Conservation (phyloP, 257 asterid genomes). For the Anisodus tanguticus region DNA sequence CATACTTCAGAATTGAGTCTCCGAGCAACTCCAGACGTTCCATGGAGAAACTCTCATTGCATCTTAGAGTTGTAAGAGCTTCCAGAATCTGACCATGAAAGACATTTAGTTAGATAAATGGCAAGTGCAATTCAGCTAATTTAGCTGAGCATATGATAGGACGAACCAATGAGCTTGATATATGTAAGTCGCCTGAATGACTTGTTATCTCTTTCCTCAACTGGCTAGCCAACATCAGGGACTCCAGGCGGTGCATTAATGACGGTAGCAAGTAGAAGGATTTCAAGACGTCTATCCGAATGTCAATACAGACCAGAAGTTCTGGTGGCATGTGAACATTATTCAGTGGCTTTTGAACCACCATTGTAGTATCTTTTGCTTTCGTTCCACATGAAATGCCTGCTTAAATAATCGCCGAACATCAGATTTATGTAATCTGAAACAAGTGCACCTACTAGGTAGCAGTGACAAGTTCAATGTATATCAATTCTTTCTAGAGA, state of each 20-base stretch:
- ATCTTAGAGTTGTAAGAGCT: constrained; percentile 82
- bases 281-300: constrained; percentile 62
- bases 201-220: constrained; percentile 68
- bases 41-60: constrained; percentile 88
- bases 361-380: constrained; percentile 36
- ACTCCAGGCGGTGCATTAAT: constrained; percentile 83
- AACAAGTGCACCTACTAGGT: constrained; percentile 15
- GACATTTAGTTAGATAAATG: constrained; percentile 30
- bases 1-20: constrained; percentile 85
- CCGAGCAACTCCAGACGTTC: constrained; percentile 95
- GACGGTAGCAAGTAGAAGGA: constrained; percentile 93
- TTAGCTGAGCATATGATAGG: constrained; percentile 17
- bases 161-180: constrained; percentile 80
- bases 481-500: constrained; percentile 25
- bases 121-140: constrained; percentile 1
- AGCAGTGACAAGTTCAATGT: constrained; percentile 21
- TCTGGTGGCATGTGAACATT: constrained; percentile 87
- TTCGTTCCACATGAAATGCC: constrained; percentile 42
- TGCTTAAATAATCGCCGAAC: constrained; percentile 26
- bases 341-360: constrained; percentile 55
- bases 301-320: constrained; percentile 67
- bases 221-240: constrained; percentile 93
- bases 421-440: constrained; percentile 17
- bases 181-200: constrained; percentile 46
- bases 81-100: constrained; percentile 70